phyloP scores from a whole-genome alignment of 164 flowering plant genomes.

The Vitis labrusca region DNA sequence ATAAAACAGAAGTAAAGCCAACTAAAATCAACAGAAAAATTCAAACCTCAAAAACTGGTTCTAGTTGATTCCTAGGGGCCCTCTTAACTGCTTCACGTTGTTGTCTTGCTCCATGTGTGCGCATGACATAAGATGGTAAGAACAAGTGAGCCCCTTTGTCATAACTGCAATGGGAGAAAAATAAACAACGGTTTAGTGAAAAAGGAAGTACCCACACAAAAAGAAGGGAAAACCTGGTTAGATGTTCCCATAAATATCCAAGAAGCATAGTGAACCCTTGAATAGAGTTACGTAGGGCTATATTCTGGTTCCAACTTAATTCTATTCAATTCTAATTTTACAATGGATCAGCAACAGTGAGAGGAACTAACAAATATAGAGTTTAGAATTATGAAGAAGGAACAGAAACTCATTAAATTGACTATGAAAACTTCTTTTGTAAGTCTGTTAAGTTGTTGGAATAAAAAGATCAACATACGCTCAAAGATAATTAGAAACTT shows the following conservation, averaged over 20 bases:
- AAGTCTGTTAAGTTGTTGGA: too few relatives aligned
- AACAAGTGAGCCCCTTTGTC: constrained; percentile 70
- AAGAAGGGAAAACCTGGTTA: not conserved
- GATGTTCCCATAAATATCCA: not conserved
- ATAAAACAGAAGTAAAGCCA: not conserved
- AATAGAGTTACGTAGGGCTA: not conserved
- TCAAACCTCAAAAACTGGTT: constrained; percentile 60
- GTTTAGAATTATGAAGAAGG: too few relatives aligned
- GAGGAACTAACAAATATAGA: too few relatives aligned
- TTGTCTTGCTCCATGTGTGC: constrained; percentile 68
- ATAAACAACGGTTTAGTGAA: not conserved
- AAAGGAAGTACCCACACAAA: not conserved
- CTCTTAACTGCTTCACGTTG: constrained; percentile 61
- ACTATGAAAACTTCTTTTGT: too few relatives aligned
- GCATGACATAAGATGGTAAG: constrained; percentile 75
- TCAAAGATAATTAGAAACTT: too few relatives aligned
- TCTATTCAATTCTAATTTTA: too few relatives aligned
- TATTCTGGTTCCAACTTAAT: too few relatives aligned
- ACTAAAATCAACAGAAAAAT: not conserved
- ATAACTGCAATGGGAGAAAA: constrained; percentile 39
- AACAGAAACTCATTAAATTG: too few relatives aligned
- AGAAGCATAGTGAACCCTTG: not conserved
- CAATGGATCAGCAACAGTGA: too few relatives aligned
- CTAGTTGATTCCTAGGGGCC: constrained; percentile 43
- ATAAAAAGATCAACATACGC: too few relatives aligned